Percentiles rank a stretch among this genome's conserved stretches.
Conservation (phyloP, 176 grass and related monocot species). For the Juncus effusus region DNA sequence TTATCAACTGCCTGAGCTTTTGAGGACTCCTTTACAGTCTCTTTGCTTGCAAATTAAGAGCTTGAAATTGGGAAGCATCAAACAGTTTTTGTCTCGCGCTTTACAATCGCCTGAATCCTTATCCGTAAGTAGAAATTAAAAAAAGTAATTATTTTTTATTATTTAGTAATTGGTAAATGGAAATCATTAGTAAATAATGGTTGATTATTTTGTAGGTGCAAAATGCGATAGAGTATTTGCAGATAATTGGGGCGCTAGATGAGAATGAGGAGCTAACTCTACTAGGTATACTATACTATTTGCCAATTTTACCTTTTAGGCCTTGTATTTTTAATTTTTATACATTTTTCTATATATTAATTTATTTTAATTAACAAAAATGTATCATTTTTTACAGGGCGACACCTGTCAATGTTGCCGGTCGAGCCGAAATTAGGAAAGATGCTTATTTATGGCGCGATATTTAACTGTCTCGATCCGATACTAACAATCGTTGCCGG, state of each 20-base stretch:
- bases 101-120: conserved; percentile 93
- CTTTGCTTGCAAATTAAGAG: conserved; percentile 99
- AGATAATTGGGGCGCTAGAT: conserved; percentile 94
- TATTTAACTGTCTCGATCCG: conserved; percentile 95
- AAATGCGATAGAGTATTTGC: conserved; percentile 98
- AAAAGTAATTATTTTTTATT: background rate
- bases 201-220: conserved; percentile 54
- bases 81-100: conserved; percentile 94
- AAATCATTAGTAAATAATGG: conserved; percentile 18
- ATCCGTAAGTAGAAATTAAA: conserved; percentile 31
- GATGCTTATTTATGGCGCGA: conserved; percentile 96
- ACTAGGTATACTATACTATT: conserved; percentile 56
- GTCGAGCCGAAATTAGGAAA: conserved; percentile 96
- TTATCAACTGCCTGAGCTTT: conserved; percentile 93
- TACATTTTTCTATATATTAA: background rate
- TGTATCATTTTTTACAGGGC: conserved; percentile 47
- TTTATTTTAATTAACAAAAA: no score
- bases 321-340: conserved; percentile 26
- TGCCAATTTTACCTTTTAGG: conserved; percentile 5
- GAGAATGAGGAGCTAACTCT: conserved; percentile 88
- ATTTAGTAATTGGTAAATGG: background rate
- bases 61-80: conserved; percentile 83
- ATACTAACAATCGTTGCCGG: conserved; percentile 92
- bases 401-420: conserved; percentile 89
- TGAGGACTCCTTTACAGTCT: conserved; percentile 92